These are phyloP conservation scores for Thalassiosira exigua DNA, from an alignment of 352 stramenopile species.

Conservation along the genomic window DNA sequence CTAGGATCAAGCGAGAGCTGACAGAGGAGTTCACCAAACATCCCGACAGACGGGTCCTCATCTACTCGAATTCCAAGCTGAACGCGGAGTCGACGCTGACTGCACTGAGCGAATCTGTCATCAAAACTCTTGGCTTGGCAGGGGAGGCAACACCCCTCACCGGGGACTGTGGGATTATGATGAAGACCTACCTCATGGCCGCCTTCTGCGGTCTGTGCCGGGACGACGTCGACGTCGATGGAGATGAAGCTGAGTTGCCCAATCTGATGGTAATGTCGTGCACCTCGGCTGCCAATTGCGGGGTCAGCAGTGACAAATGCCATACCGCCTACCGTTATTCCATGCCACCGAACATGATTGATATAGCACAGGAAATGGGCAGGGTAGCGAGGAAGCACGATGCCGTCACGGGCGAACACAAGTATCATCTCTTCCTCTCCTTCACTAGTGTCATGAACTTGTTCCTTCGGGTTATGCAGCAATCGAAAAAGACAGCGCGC, in stretches of 20 bases:
- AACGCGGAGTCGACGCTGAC: slow-evolving; percentile 10
- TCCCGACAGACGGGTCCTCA: neutral
- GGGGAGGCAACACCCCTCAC: neutral
- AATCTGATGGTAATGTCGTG: slow-evolving; percentile 1
- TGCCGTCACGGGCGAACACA: neutral
- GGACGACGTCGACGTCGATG: slow-evolving; percentile 15
- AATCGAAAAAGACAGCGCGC: neutral
- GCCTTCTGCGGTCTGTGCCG: slow-evolving; percentile 11
- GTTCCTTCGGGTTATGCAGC: neutral
- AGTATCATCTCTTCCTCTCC: neutral
- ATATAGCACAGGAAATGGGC: slow-evolving; percentile 19
- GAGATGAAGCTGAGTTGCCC: neutral
- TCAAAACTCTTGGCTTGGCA: neutral
- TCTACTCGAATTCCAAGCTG: slow-evolving; percentile 26
- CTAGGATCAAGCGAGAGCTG: neutral
- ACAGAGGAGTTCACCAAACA: neutral
- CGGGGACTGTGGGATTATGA: slow-evolving; percentile 4
- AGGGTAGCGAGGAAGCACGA: slow-evolving; percentile 6
- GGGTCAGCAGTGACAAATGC: slow-evolving; percentile 3
- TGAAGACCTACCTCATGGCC: slow-evolving; percentile 20
- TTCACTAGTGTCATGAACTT: neutral
- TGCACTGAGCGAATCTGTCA: neutral
- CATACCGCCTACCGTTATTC: neutral
- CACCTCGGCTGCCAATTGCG: slow-evolving; percentile 26
- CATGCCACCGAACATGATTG: neutral